Evolutionary conservation across 2,329 filamentous ascomycete species (phyloP).

Genomic region (Cercospora berteroae): DNA sequence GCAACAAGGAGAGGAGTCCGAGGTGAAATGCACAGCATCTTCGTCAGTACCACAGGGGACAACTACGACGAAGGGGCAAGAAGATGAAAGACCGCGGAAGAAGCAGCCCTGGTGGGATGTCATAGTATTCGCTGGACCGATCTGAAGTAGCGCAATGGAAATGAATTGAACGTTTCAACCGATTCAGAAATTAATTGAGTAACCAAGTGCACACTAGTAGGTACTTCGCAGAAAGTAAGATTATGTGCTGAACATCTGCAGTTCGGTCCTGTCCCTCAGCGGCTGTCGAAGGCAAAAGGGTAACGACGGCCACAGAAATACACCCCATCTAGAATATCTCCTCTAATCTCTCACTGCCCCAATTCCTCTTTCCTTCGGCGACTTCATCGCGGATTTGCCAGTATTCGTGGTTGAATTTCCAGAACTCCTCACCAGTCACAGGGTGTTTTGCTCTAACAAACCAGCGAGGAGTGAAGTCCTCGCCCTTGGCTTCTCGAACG

Average conservation of each 20-base stretch:
- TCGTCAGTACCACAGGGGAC: not conserved
- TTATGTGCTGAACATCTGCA: not conserved
- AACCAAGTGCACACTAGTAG: not conserved
- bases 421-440: conserved; percentile 83
- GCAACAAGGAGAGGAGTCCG: not conserved
- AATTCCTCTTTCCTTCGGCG: conserved; percentile 59
- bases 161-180: not conserved
- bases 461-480: conserved; percentile 83
- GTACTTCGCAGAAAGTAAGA: not conserved
- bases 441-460: conserved; percentile 72
- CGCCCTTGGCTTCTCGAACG: conserved; percentile 70
- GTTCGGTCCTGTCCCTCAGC: not conserved
- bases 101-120: not conserved
- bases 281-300: not conserved
- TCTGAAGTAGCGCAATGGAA: not conserved
- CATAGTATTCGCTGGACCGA: not conserved
- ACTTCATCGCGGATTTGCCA: conserved; percentile 73
- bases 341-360: conserved; percentile 65
- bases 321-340: conserved; percentile 61
- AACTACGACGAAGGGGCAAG: not conserved
- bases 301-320: not conserved
- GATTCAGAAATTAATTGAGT: not conserved
- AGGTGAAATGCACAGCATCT: not conserved
- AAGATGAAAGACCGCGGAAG: not conserved
- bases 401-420: conserved; percentile 85